These are phyloP conservation scores for Podila verticillata DNA, from an alignment of 192 early-diverging fungal genomes.

Conservation along the genomic window DNA sequence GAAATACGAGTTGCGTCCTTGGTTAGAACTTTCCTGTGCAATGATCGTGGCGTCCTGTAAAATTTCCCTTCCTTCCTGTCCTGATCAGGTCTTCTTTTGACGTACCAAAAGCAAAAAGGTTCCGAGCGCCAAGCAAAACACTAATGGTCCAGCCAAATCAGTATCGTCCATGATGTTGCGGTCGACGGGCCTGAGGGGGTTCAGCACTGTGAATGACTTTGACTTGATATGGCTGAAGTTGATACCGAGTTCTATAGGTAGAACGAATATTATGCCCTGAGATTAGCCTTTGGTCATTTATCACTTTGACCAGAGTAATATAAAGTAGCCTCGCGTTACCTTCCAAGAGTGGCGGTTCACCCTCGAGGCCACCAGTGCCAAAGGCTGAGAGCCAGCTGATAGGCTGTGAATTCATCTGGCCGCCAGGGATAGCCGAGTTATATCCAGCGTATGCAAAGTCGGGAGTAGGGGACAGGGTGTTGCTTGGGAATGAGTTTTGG, in stretches of 20 bases:
- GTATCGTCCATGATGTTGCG: constrained; percentile 95
- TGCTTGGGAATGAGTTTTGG: constrained; percentile 35
- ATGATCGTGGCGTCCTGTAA: neutral
- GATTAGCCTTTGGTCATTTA: neutral
- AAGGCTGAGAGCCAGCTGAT: constrained; percentile 72
- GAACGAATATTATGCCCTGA: constrained; percentile 2
- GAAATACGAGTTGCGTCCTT: neutral
- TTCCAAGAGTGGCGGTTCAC: constrained; percentile 94
- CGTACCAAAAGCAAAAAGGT: constrained; percentile 85
- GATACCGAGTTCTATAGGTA: constrained; percentile 84
- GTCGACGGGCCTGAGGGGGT: constrained; percentile 79
- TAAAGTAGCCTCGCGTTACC: constrained; percentile 48
- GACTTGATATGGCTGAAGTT: constrained; percentile 93
- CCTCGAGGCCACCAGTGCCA: constrained; percentile 89
- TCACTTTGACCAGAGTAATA: too few species aligned
- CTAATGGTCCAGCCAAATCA: constrained; percentile 93
- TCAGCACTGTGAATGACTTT: constrained; percentile 88
- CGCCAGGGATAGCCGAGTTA: constrained; percentile 24
- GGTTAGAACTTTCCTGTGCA: neutral
- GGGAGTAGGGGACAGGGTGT: constrained; percentile 37
- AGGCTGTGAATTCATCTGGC: constrained; percentile 43
- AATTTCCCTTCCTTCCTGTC: neutral
- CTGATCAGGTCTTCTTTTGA: neutral
- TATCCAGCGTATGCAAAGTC: constrained; percentile 43
- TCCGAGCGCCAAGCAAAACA: constrained; percentile 93